These are phyloP conservation scores for Perilla frutescens DNA, from an alignment of 257 asterid species.

Conservation along the genomic window DNA sequence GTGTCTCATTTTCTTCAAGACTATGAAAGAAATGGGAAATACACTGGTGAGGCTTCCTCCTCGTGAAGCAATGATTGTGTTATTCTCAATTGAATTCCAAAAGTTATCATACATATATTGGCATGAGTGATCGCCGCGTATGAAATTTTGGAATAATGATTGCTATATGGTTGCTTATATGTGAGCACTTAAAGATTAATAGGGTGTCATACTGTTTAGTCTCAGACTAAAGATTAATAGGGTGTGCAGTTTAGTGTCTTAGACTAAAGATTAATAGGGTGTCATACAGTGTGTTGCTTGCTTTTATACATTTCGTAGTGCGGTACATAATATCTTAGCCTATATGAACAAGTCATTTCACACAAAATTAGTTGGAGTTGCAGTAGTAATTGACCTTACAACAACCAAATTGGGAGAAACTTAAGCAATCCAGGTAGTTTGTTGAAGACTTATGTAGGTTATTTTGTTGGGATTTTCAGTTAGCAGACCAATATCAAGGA, in stretches of 20 bases:
- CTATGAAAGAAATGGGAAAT: constrained; percentile 78
- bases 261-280: neutral
- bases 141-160: neutral
- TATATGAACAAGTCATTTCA: neutral
- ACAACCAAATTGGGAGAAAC: neutral
- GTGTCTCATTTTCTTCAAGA: constrained; percentile 97
- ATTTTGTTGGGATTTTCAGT: neutral
- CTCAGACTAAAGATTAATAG: neutral
- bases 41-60: constrained; percentile 68
- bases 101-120: neutral
- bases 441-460: neutral
- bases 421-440: constrained; percentile 4
- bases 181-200: neutral
- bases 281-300: no score
- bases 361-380: neutral
- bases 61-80: constrained; percentile 21
- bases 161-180: neutral
- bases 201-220: neutral
- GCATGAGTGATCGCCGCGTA: neutral
- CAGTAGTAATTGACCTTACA: neutral
- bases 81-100: constrained; percentile 26
- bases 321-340: no score
- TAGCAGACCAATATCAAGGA: constrained; percentile 8
- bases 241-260: neutral
- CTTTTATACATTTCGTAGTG: no score